Conservation (phyloP, 2,329 filamentous ascomycete genomes). For the Exophiala sp. region DNA sequence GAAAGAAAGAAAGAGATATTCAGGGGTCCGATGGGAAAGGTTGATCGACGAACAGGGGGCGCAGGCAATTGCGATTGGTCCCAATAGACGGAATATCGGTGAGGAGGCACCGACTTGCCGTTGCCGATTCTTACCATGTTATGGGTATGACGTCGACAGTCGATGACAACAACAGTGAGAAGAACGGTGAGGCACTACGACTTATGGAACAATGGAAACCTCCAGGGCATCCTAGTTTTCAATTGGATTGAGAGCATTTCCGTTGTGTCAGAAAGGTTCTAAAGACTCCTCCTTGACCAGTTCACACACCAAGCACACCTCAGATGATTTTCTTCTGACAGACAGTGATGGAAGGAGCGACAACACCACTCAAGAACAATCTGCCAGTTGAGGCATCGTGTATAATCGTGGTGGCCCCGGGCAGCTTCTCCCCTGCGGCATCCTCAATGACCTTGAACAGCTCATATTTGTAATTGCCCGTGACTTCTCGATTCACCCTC, state of each 20-base stretch:
- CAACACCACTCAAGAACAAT: constrained; percentile 32
- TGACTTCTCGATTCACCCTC: constrained; percentile 13
- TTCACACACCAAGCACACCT: neutral
- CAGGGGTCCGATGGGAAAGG: too few relatives aligned
- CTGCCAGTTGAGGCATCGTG: constrained; percentile 34
- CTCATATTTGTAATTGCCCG: constrained; percentile 20
- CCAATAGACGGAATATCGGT: too few relatives aligned
- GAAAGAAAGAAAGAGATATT: too few relatives aligned
- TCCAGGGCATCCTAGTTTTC: too few relatives aligned
- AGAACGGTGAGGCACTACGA: too few relatives aligned
- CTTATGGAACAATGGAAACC: too few relatives aligned
- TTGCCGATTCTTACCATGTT: too few relatives aligned
- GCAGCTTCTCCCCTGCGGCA: constrained; percentile 28
- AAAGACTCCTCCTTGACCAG: neutral
- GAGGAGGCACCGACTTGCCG: too few relatives aligned
- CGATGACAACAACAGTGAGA: too few relatives aligned
- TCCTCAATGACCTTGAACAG: constrained; percentile 37
- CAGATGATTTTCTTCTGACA: constrained; percentile 18
- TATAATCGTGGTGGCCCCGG: constrained; percentile 30
- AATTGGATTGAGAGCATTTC: neutral
- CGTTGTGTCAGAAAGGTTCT: neutral
- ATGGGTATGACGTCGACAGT: too few relatives aligned
- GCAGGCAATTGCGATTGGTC: too few relatives aligned
- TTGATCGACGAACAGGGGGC: too few relatives aligned
- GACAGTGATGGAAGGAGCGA: constrained; percentile 28